A percentile compares a stretch with the other conserved stretches of the same genome.
These are phyloP conservation scores for Aquilaria yunnanensis DNA, from an alignment of 345 rosid species.

Conservation along the genomic window DNA sequence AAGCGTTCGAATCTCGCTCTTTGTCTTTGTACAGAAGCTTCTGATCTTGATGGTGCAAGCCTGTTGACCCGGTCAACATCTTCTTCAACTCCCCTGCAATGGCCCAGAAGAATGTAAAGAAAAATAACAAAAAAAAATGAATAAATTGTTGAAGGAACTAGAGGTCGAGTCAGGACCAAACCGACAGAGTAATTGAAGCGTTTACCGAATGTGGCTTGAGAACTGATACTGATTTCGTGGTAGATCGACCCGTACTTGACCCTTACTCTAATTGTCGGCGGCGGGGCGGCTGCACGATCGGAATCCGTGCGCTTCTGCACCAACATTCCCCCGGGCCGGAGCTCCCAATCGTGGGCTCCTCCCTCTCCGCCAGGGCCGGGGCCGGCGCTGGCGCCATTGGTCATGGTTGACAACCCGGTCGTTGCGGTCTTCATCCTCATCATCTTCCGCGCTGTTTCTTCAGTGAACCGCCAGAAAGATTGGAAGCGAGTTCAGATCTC, in stretches of 20 bases:
- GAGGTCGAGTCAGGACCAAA: no score
- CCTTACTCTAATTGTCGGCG: conserved; percentile 84
- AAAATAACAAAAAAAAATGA: not conserved
- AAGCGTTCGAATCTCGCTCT: conserved; percentile 89
- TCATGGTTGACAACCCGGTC: conserved; percentile 34
- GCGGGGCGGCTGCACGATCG: conserved; percentile 54
- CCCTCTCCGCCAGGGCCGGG: conserved; percentile 42
- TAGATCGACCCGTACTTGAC: conserved; percentile 82
- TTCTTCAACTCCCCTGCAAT: conserved; percentile 93
- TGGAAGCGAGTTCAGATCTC: conserved; percentile 32
- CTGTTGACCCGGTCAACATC: conserved; percentile 81
- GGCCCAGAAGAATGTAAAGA: not conserved
- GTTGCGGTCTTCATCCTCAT: conserved; percentile 68
- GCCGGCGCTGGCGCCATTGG: conserved; percentile 31
- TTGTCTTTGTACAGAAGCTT: conserved; percentile 84
- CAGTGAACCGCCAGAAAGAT: not conserved
- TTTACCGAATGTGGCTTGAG: conserved; percentile 92
- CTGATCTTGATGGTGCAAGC: conserved; percentile 90
- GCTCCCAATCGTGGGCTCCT: conserved; percentile 71
- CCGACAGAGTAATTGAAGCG: not conserved
- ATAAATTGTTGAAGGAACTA: no score
- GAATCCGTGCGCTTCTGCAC: conserved; percentile 87
- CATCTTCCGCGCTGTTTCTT: conserved; percentile 35
- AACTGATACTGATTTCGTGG: conserved; percentile 72
- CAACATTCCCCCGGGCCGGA: conserved; percentile 98